phyloP scores from a whole-genome alignment of 2,329 filamentous ascomycete genomes.

The Xylariaceae sp. region DNA sequence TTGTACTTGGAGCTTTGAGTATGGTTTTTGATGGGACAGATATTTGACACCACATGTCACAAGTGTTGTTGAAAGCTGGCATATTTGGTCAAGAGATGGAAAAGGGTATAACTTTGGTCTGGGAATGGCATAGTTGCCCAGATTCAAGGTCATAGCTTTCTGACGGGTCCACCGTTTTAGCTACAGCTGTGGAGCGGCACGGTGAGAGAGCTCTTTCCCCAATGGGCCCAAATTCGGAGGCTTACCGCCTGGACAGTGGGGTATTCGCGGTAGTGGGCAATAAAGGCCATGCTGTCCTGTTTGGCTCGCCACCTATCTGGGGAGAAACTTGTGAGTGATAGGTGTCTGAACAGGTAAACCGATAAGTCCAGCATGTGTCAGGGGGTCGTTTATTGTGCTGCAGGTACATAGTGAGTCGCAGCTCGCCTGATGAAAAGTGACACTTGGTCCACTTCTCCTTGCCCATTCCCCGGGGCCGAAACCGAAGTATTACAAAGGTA shows the following conservation, averaged over 20 bases:
- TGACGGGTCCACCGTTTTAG: constrained; percentile 1
- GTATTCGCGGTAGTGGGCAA: background rate
- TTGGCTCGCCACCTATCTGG: constrained; percentile 8
- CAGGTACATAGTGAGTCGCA: background rate
- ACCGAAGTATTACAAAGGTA: background rate
- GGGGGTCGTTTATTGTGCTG: background rate
- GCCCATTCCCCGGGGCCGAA: background rate
- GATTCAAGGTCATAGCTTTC: too few species aligned
- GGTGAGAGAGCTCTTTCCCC: too few species aligned
- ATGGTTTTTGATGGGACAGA: too few species aligned
- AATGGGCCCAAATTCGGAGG: too few species aligned
- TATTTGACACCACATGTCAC: too few species aligned
- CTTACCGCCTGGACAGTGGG: constrained; percentile 7
- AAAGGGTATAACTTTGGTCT: background rate
- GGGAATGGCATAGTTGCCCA: background rate
- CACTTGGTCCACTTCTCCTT: background rate
- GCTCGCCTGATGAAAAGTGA: background rate
- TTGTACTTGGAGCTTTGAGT: too few species aligned
- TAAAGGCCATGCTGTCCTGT: constrained; percentile 19
- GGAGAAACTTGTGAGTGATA: background rate
- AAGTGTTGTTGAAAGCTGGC: constrained; percentile 6
- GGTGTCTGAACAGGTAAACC: background rate
- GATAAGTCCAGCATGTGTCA: constrained; percentile 1
- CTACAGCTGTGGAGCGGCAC: background rate
- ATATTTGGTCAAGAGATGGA: background rate